These are phyloP conservation scores for Elaeagnus macrophylla DNA, from an alignment of 306 rosid genomes.

Conservation along the genomic window DNA sequence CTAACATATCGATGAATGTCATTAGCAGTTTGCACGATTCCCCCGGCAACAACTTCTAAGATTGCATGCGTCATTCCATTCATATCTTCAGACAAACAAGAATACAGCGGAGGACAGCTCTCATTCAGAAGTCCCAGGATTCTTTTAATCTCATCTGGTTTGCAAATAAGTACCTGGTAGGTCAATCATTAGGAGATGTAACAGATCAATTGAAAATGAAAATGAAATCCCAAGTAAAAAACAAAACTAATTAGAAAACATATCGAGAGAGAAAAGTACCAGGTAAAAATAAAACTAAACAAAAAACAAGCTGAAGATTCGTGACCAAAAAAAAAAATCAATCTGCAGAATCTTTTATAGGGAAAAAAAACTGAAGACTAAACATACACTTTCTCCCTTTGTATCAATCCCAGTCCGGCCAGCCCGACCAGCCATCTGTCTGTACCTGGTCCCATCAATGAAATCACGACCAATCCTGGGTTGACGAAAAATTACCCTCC, in stretches of 20 bases:
- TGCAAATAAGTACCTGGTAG: constrained; percentile 72
- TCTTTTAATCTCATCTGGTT: constrained; percentile 74
- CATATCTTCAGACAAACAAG: constrained; percentile 88
- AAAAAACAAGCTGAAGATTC: constrained; percentile 7
- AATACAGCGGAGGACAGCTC: constrained; percentile 73
- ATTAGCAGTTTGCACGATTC: constrained; percentile 84
- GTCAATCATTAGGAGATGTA: constrained; percentile 11
- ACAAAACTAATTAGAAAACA: constrained; percentile 13
- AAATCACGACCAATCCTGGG: constrained; percentile 89
- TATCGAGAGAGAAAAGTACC: too few relatives aligned
- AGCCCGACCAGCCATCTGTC: constrained; percentile 98
- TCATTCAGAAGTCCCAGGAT: constrained; percentile 66
- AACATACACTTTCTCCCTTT: constrained; percentile 88
- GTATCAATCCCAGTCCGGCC: constrained; percentile 99
- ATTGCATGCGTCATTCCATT: constrained; percentile 98
- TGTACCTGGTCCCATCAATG: constrained; percentile 88
- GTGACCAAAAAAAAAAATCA: constrained; percentile 3
- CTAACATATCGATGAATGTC: constrained; percentile 87
- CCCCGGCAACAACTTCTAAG: constrained; percentile 96
- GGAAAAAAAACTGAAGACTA: background rate
- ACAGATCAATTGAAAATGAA: constrained; percentile 1
- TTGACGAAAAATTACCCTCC: constrained; percentile 96
- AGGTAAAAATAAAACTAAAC: background rate
- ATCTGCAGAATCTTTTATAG: constrained; percentile 3
- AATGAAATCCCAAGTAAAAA: constrained; percentile 6